A percentile compares a stretch with the other conserved stretches of the same genome.
phyloP scores from a whole-genome alignment of 306 rosid genomes.

The Vigna hirtella region DNA sequence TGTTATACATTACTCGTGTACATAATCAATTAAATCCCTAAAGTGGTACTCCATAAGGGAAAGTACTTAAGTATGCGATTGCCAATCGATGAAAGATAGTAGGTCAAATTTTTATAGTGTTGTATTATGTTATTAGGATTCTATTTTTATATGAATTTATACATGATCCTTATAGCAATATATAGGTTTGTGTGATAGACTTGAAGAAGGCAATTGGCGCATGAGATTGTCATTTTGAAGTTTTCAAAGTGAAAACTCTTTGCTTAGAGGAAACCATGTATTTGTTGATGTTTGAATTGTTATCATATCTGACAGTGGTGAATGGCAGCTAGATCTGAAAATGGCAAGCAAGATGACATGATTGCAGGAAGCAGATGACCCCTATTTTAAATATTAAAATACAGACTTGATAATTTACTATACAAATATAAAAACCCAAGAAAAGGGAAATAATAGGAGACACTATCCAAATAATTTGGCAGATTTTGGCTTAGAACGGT shows the following conservation, averaged over 20 bases:
- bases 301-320: neutral
- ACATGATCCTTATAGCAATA: neutral
- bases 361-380: too few relatives aligned
- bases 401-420: neutral
- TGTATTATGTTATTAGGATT: neutral
- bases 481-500: neutral
- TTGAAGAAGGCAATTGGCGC: neutral
- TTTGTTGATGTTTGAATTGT: neutral
- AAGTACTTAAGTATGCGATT: neutral
- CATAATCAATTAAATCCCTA: conserved; percentile 6
- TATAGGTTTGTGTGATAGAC: neutral
- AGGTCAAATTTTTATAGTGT: neutral
- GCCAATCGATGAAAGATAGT: neutral
- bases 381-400: neutral
- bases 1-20: neutral
- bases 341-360: neutral
- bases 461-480: neutral
- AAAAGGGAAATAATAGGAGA: neutral
- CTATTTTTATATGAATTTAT: neutral
- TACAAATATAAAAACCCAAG: neutral
- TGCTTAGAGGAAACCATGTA: too few relatives aligned
- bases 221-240: neutral
- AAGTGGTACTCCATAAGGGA: conserved; percentile 9
- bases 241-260: neutral
- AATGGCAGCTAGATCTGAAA: neutral